These are phyloP conservation scores for Alternaria sp. DNA, from an alignment of 2,329 filamentous ascomycete genomes.

Conservation along the genomic window DNA sequence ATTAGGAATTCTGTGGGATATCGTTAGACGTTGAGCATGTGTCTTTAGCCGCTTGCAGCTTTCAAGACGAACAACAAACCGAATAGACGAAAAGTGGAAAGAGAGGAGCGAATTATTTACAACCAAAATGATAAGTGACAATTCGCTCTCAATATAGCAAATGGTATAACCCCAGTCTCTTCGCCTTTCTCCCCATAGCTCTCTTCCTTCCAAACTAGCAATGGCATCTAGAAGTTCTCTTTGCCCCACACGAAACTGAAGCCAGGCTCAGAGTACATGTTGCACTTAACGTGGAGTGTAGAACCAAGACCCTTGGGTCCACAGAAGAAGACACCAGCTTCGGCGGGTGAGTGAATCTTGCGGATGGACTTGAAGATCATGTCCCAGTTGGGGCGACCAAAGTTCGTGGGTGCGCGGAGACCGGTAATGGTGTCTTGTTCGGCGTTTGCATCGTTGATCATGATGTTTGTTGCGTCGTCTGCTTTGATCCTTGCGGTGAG, in stretches of 20 bases:
- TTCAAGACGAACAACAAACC: slow-evolving; percentile 4
- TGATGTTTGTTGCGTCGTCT: slow-evolving; percentile 88
- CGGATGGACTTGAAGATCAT: slow-evolving; percentile 86
- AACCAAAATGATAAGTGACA: slow-evolving; percentile 24
- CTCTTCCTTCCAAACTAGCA: background rate
- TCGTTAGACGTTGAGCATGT: slow-evolving; percentile 9
- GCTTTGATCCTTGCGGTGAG: slow-evolving; percentile 86
- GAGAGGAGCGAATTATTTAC: slow-evolving; percentile 27
- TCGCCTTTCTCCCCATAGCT: slow-evolving; percentile 5
- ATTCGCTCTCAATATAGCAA: slow-evolving; percentile 24
- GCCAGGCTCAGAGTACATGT: slow-evolving; percentile 84
- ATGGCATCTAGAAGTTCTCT: slow-evolving; percentile 67
- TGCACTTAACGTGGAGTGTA: slow-evolving; percentile 81
- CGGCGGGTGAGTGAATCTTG: slow-evolving; percentile 65
- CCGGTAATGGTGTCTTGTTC: slow-evolving; percentile 87
- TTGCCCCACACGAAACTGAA: slow-evolving; percentile 75
- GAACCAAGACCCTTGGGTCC: slow-evolving; percentile 82
- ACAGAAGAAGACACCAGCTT: slow-evolving; percentile 72
- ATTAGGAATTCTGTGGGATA: slow-evolving; percentile 14
- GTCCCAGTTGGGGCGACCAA: slow-evolving; percentile 88
- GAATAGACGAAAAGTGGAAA: background rate
- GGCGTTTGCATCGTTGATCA: slow-evolving; percentile 88
- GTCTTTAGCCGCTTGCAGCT: slow-evolving; percentile 20
- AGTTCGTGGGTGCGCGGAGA: slow-evolving; percentile 81
- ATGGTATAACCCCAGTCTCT: slow-evolving; percentile 17